Conservation (phyloP, 2,329 filamentous ascomycete genomes). For the Mycosphaerella sp. region DNA sequence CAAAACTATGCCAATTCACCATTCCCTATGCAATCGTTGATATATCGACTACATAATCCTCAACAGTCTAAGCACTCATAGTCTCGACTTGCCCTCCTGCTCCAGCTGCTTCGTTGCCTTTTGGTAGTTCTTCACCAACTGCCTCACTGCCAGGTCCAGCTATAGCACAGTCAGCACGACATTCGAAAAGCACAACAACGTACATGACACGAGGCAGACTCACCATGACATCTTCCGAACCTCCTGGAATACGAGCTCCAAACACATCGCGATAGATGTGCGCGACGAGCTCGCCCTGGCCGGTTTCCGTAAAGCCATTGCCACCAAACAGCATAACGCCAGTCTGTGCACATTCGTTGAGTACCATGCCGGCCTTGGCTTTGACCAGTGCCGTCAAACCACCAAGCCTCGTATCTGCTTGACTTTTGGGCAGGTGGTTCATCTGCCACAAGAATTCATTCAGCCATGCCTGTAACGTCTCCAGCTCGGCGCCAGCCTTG, state of each 20-base stretch:
- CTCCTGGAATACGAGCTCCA: conserved; percentile 41
- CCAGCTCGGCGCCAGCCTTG: conserved; percentile 60
- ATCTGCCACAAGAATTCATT: conserved; percentile 64
- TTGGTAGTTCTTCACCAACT: conserved; percentile 63
- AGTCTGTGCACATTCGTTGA: conserved; percentile 63
- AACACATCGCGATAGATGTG: conserved; percentile 43
- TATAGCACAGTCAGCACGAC: conserved; percentile 1
- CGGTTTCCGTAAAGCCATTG: conserved; percentile 62
- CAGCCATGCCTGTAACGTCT: conserved; percentile 64
- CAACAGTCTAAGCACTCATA: conserved; percentile 29
- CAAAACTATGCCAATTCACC: background rate
- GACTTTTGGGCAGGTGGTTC: conserved; percentile 51
- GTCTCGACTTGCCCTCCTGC: conserved; percentile 37
- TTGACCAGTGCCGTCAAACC: conserved; percentile 68
- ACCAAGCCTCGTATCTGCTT: conserved; percentile 57
- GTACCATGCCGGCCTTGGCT: conserved; percentile 62
- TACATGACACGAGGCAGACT: background rate
- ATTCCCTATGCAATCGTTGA: background rate
- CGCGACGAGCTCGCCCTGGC: conserved; percentile 63
- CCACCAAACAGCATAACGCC: conserved; percentile 65
- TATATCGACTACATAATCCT: background rate
- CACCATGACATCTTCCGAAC: conserved; percentile 63
- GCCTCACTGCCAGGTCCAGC: conserved; percentile 59
- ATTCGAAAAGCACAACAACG: too few species aligned
- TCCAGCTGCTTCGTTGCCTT: conserved; percentile 51